These are phyloP conservation scores for Cyberlindnera misumaiensis DNA, from an alignment of 805 yeast species.

Conservation along the genomic window DNA sequence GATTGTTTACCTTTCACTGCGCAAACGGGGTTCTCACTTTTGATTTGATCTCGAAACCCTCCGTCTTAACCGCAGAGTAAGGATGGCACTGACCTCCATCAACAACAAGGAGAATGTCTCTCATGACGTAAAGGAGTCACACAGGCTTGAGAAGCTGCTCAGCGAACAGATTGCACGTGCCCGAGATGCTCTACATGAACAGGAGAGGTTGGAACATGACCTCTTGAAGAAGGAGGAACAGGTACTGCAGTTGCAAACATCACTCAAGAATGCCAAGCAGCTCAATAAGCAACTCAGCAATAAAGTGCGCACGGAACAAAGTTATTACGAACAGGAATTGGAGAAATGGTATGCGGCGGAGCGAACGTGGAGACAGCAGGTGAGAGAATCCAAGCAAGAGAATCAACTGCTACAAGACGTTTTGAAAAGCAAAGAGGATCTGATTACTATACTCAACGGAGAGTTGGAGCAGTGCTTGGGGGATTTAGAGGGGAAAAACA, in stretches of 20 bases:
- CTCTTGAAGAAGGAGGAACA: constrained; percentile 23
- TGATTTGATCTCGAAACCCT: neutral
- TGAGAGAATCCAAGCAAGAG: neutral
- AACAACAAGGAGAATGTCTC: constrained; percentile 1
- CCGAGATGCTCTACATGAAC: constrained; percentile 27
- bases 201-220: constrained; percentile 30
- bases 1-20: no score
- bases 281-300: constrained; percentile 10
- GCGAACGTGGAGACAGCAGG: constrained; percentile 7
- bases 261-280: constrained; percentile 7
- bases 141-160: constrained; percentile 16
- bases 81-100: neutral
- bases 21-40: no score
- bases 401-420: neutral
- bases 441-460: constrained; percentile 12
- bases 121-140: neutral
- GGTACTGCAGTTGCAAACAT: constrained; percentile 7
- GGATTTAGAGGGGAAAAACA: constrained; percentile 7
- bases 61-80: neutral
- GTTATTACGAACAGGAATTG: constrained; percentile 13
- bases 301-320: constrained; percentile 11
- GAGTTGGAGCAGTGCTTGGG: constrained; percentile 13
- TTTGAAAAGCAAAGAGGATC: constrained; percentile 8
- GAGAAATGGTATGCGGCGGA: constrained; percentile 11
- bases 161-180: constrained; percentile 19